Base-by-base conservation (phyloP, 2,329 filamentous ascomycete species). In the Pseudogymnoascus sp. region DNA sequence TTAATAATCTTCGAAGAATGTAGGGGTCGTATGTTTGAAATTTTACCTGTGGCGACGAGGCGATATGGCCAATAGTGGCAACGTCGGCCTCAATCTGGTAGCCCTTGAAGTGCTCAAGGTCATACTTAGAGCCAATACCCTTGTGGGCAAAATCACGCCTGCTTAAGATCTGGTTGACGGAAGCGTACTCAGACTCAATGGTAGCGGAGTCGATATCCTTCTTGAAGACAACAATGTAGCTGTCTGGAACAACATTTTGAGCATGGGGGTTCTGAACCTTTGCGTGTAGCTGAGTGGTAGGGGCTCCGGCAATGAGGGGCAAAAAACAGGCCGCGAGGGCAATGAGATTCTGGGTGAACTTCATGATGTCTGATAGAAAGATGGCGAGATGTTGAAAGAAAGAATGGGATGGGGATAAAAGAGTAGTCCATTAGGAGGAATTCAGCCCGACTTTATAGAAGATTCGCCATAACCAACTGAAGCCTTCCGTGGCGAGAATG, bases 211-310 rank as follows among this genome's bases (percentile, higher is more conserved):
- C 75, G 65, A 50, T 50, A 61, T 77, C 79, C 65, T 75, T 76
- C 71, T 86, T 83, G 76, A 85, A 87, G 62, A 87, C 83, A 60
- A 87, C 83, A 64, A 88, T 86, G 72, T 85, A 88, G 57, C 77
- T 77, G 74, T 82, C 79, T 28, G 79, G 74, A 39, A 86, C 77
- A 62, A 80, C 71, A 67, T 83, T 74, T 8, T 66, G 65, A 60
- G 77, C 77, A 35, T 77, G 71, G 2, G 76, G 70, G 69, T 85
- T 86, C 67, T 73, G 72, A 67, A 68, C 67, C 57, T 71, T 71
- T 15, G 36, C 12, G 53, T 36, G 53, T 58, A 30, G 15, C 12
- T 58, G 22, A 22, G 22, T 15, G 22, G 67, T 57, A 58, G 69
- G 69, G 5, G 69, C 68, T 35, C 61, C 68, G 38, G 69, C 65